phyloP scores from a whole-genome alignment of 108 stramenopile species.

The Conticribra weissflogii region DNA sequence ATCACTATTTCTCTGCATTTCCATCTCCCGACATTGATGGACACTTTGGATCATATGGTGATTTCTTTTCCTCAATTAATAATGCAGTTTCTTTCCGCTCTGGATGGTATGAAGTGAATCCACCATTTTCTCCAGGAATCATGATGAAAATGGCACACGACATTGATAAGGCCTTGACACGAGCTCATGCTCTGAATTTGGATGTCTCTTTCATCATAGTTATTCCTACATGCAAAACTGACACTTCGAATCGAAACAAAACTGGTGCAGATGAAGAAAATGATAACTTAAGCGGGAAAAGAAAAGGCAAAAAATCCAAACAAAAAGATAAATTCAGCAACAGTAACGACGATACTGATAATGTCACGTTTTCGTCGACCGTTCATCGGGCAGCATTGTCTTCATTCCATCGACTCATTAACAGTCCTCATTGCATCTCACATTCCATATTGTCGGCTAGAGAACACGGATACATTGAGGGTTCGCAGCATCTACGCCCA shows the following conservation, averaged over 20 bases:
- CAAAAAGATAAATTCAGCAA: conserved; percentile 7
- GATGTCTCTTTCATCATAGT: conserved; percentile 69
- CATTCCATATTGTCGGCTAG: conserved; percentile 59
- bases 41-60: conserved; percentile 76
- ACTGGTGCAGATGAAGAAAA: conserved; percentile 5
- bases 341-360: not conserved
- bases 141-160: conserved; percentile 64
- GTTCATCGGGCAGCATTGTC: conserved; percentile 24
- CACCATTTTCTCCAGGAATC: conserved; percentile 75
- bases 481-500: conserved; percentile 75
- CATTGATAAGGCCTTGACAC: conserved; percentile 43
- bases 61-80: conserved; percentile 51
- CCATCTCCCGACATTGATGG: conserved; percentile 66
- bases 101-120: conserved; percentile 75
- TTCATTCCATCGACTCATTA: conserved; percentile 22
- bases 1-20: conserved; percentile 66
- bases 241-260: not conserved
- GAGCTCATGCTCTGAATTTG: conserved; percentile 21
- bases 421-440: conserved; percentile 20
- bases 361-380: not conserved
- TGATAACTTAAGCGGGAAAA: conserved; percentile 7
- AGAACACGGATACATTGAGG: conserved; percentile 79
- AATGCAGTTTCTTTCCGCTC: conserved; percentile 9
- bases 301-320: not conserved
- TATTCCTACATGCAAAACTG: conserved; percentile 52